Conservation (phyloP, 805 yeast genomes). For the Wickerhamomyces subpelliculosus region DNA sequence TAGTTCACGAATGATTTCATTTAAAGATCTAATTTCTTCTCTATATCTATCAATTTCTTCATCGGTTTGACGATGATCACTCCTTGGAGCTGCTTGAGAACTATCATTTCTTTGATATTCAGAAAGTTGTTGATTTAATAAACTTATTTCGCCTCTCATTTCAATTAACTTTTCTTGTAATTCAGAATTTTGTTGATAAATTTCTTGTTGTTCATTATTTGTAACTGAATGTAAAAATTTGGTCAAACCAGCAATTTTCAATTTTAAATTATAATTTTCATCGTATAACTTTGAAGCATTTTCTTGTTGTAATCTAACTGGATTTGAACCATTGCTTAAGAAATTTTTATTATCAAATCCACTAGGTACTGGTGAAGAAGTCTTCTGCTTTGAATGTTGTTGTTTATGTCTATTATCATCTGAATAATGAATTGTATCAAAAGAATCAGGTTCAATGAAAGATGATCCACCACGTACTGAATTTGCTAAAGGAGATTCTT, state of each 20-base stretch:
- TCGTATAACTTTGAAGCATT: constrained; percentile 26
- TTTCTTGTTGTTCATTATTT: constrained; percentile 31
- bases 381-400: constrained; percentile 1
- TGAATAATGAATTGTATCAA: constrained; percentile 14
- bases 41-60: background rate
- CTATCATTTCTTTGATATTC: background rate
- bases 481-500: background rate
- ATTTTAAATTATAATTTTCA: constrained; percentile 38
- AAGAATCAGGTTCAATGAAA: background rate
- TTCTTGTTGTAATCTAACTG: constrained; percentile 24
- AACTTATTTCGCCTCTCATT: constrained; percentile 15
- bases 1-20: constrained; percentile 3
- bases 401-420: constrained; percentile 1
- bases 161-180: constrained; percentile 19
- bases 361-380: constrained; percentile 14
- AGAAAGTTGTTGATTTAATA: constrained; percentile 16
- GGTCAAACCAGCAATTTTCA: constrained; percentile 35
- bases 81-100: too few species aligned
- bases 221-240: constrained; percentile 30
- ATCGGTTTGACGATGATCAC: too few species aligned
- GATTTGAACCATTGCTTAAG: constrained; percentile 21
- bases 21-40: background rate
- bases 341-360: constrained; percentile 13
- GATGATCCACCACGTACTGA: background rate
- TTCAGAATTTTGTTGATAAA: constrained; percentile 31